Evolutionary conservation across 352 stramenopile genomes (phyloP).

Genomic region (Globisporangium cederbergense): DNA sequence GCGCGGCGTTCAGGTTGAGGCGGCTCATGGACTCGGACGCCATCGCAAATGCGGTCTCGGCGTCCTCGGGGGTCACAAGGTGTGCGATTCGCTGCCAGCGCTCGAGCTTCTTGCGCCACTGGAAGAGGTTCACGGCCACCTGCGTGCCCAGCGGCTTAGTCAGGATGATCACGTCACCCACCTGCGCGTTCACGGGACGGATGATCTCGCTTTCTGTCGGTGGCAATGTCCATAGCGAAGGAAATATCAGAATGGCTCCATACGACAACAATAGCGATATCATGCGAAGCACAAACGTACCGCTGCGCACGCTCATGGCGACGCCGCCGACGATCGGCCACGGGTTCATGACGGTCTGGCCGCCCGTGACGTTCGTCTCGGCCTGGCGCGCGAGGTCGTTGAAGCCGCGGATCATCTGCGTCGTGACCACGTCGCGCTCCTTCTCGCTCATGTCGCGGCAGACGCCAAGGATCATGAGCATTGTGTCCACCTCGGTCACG

Average conservation of each 20-base stretch:
- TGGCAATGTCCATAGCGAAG: not conserved
- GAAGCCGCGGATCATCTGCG: slow-evolving; percentile 93
- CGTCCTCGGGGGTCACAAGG: slow-evolving; percentile 55
- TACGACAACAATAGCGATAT: not conserved
- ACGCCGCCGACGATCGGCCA: slow-evolving; percentile 95
- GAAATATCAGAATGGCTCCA: not conserved
- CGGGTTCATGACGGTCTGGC: slow-evolving; percentile 95
- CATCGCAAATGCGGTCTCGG: slow-evolving; percentile 88
- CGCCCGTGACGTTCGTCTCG: slow-evolving; percentile 90
- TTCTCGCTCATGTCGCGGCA: slow-evolving; percentile 91
- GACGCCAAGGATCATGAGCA: slow-evolving; percentile 94
- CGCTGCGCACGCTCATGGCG: slow-evolving; percentile 84
- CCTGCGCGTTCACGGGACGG: slow-evolving; percentile 82
- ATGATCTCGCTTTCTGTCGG: slow-evolving; percentile 79
- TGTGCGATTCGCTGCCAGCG: slow-evolving; percentile 76
- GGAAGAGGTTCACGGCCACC: slow-evolving; percentile 91
- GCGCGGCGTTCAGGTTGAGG: slow-evolving; percentile 89
- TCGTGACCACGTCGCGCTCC: slow-evolving; percentile 91
- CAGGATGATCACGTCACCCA: slow-evolving; percentile 90
- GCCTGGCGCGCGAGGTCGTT: slow-evolving; percentile 86
- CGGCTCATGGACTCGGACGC: slow-evolving; percentile 93
- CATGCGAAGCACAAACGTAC: slow-evolving; percentile 18
- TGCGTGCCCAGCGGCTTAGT: slow-evolving; percentile 95
- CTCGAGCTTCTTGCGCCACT: slow-evolving; percentile 87
- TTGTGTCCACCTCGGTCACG: slow-evolving; percentile 92